phyloP scores from a whole-genome alignment of 2,329 filamentous ascomycete genomes.

The Fusarium floridanum region DNA sequence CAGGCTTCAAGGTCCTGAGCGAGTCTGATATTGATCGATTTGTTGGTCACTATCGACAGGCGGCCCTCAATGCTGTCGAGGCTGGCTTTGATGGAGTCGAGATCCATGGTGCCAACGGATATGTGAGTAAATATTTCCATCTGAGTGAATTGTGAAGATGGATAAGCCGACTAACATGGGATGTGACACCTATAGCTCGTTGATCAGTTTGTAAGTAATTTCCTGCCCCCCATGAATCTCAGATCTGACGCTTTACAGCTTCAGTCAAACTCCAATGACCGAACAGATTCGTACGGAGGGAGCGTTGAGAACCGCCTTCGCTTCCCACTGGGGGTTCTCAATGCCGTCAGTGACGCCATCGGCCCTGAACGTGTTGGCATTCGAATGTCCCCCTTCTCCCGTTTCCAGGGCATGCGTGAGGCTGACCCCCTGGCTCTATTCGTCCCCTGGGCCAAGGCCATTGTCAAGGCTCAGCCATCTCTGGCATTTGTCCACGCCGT shows the following conservation, averaged over 20 bases:
- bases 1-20: slow-evolving; percentile 66
- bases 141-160: not conserved
- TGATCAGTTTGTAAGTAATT: slow-evolving; percentile 66
- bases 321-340: slow-evolving; percentile 62
- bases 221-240: too few relatives aligned
- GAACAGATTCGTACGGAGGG: slow-evolving; percentile 67
- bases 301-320: slow-evolving; percentile 66
- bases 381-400: slow-evolving; percentile 70
- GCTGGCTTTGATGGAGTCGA: slow-evolving; percentile 81
- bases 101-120: slow-evolving; percentile 69
- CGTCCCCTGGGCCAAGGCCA: slow-evolving; percentile 70
- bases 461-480: slow-evolving; percentile 64
- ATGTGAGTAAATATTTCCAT: slow-evolving; percentile 54
- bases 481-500: slow-evolving; percentile 74
- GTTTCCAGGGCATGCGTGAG: slow-evolving; percentile 75
- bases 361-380: slow-evolving; percentile 68
- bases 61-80: slow-evolving; percentile 67
- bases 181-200: slow-evolving; percentile 47
- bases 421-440: slow-evolving; percentile 60
- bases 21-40: slow-evolving; percentile 73
- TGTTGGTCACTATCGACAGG: slow-evolving; percentile 69
- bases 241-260: slow-evolving; percentile 18
- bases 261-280: slow-evolving; percentile 62
- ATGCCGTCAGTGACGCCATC: slow-evolving; percentile 57
- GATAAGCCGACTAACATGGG: slow-evolving; percentile 5